Evolutionary conservation across 371 early-diverging fungal species (phyloP), one percentile per base, ranked within the genome.

Genomic region (Blyttiomyces sp.): DNA sequence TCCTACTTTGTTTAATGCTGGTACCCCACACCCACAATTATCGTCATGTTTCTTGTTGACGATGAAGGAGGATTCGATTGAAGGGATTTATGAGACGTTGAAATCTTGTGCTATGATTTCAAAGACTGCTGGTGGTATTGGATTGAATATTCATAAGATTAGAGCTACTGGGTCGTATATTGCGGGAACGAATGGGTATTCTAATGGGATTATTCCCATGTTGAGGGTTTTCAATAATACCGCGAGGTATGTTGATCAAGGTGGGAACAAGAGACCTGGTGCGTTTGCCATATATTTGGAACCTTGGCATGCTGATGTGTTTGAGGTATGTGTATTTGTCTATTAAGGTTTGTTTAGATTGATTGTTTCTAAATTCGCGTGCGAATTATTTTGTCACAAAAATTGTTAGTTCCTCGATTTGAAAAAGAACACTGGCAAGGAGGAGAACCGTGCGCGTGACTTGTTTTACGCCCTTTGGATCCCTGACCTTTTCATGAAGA

Each of bases 261-360:
- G 99, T 49, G 99, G 99, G 43, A 97, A 96, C 80, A 99, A 97
- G 83, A 88, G 99, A 24, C 95, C 97, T 2, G 97, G 98, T n/a
- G 95, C 97, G 5, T 97, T 98, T 77, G 99, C 99, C 54, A 89
- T 99, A 68, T 99, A 95, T 75, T 80, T 99, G 43, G 99, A 99
- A 76, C 99, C 99, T 9, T 99, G 99, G 99, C 99, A 99, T 70
- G 84, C 93, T 3, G 99, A 99, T 72, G 86, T 99, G 16, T 96
- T 98, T 75, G 95, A 94, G 13, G 71, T 74, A 30, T 48, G 21
- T 0, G 27, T 42, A 11, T 26, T 32, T 50, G 9, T 4, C 7
- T 45, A 16, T 26, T 13, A 53, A 16, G 59, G 16, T 21, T 17
- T 6, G 13, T 17, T 52, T n/a, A 56, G 13, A 16, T 23, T 44